Percentiles rank a stretch among this genome's conserved stretches.
Evolutionary conservation across 1,139 yeast genomes (phyloP).

Genomic region (Candida sp.): DNA sequence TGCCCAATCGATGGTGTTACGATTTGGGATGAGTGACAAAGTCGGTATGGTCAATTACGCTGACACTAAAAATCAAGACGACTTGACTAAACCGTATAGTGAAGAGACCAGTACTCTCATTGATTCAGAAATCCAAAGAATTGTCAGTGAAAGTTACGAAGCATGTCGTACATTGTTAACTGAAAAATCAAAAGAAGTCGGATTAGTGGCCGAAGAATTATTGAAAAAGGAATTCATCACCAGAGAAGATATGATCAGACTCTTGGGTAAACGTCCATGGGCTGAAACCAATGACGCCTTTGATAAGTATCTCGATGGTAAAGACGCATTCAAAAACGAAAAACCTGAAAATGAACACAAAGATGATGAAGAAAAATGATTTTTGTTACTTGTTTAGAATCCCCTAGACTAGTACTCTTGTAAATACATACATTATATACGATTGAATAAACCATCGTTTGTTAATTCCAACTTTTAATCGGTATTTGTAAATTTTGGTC

Average conservation of each 20-base stretch:
- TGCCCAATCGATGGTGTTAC: conserved; percentile 91
- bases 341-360: conserved; percentile 20
- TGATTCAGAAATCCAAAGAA: conserved; percentile 80
- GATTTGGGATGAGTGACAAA: conserved; percentile 85
- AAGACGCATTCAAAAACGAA: conserved; percentile 34
- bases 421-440: conserved; percentile 2
- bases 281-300: conserved; percentile 90
- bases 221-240: conserved; percentile 82
- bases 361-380: conserved; percentile 13
- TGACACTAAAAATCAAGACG: conserved; percentile 52
- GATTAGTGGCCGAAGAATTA: conserved; percentile 81
- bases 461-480: too few relatives aligned
- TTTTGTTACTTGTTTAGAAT: not conserved
- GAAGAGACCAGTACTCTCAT: conserved; percentile 79
- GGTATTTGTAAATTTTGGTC: too few relatives aligned
- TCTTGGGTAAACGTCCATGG: conserved; percentile 88
- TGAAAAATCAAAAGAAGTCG: conserved; percentile 74
- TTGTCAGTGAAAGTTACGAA: conserved; percentile 74
- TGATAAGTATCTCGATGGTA: conserved; percentile 68
- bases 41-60: conserved; percentile 79
- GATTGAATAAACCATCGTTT: not conserved
- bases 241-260: conserved; percentile 84
- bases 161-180: conserved; percentile 64
- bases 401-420: not conserved
- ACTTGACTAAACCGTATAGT: conserved; percentile 85